phyloP scores from a whole-genome alignment of 2,329 filamentous ascomycete genomes.

The Pseudocercospora ulei region DNA sequence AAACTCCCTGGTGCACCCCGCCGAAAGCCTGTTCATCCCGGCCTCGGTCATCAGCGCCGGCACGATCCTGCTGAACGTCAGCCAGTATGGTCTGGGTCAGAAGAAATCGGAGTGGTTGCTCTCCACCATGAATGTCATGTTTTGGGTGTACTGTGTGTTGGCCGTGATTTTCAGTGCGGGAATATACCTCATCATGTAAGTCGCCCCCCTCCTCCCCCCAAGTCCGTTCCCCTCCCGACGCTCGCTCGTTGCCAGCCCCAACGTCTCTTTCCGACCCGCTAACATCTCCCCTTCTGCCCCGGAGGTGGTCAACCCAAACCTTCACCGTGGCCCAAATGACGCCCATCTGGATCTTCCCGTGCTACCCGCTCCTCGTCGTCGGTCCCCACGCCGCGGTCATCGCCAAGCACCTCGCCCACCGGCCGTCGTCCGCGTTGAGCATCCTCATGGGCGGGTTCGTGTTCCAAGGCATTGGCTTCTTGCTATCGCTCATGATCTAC shows the following conservation, averaged over 20 bases:
- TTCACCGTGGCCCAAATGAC: slow-evolving; percentile 76
- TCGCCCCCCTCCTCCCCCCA: slow-evolving; percentile 29
- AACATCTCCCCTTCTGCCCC: slow-evolving; percentile 16
- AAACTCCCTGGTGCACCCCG: slow-evolving; percentile 63
- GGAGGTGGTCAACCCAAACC: slow-evolving; percentile 55
- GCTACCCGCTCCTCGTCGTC: slow-evolving; percentile 68
- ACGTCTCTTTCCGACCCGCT: not conserved
- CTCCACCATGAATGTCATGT: slow-evolving; percentile 54
- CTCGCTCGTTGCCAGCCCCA: too few species aligned
- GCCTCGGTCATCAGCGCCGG: slow-evolving; percentile 59
- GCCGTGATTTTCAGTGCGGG: slow-evolving; percentile 58
- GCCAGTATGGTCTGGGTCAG: slow-evolving; percentile 56
- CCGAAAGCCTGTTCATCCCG: slow-evolving; percentile 68
- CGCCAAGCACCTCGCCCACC: slow-evolving; percentile 39
- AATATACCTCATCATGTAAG: slow-evolving; percentile 64
- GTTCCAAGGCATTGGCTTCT: slow-evolving; percentile 55
- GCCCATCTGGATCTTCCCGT: slow-evolving; percentile 78
- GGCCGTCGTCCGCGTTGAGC: slow-evolving; percentile 39
- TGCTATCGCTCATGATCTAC: slow-evolving; percentile 67
- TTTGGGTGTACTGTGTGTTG: slow-evolving; percentile 63
- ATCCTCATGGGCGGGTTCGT: slow-evolving; percentile 52
- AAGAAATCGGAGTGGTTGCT: slow-evolving; percentile 49
- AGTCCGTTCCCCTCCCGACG: too few species aligned
- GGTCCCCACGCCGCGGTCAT: slow-evolving; percentile 61
- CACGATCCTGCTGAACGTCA: slow-evolving; percentile 55